Evolutionary conservation across 1,139 yeast genomes (phyloP), one percentile per base, ranked within the genome.

Genomic region (Lodderomyces jiufengensis): DNA sequence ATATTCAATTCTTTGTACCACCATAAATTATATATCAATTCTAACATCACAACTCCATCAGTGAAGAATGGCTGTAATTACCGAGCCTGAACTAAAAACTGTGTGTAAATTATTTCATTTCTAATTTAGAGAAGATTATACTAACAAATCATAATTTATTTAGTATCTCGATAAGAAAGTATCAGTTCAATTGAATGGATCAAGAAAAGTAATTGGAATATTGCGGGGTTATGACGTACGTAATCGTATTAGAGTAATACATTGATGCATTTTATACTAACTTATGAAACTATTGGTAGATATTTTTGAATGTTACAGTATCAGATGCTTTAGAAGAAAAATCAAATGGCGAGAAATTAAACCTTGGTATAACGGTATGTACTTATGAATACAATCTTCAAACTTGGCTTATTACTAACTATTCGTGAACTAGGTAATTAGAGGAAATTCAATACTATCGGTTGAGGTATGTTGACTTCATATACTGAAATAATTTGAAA

Each of bases 151-250:
- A 10, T 7, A 9, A 6, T 24, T 11, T 18, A 13, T 39, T 2
- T 51, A 80, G 84, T 86, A 85, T 55, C 73, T 84, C 78, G 90
- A 84, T 56, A 84, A 84, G 59, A 75, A 78, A 55, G 70, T 86
- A 26, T 66, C 78, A 10, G 66, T 86, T 16, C 85, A 81, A 51
- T 66, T 87, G 41, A 84, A 84, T 54, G 92, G 95, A 6, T 64
- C 84, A 12, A 70, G 95, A 39, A 78, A 75, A 45, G 78, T 86
- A 6, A 70, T 74, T 3, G 96, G 96, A 2, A 73, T 76, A 6
- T 68, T 86, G 40, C 68, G 84, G 52, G 95, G 95, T 9, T 86
- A 78, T 54, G 96, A 86, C 54, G 80, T 76, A 51, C 44, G 75
- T 62, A 50, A 43, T 12, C 24, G n/a, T 10, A 13, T 5, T 15